Evolutionary conservation across 2,329 filamentous ascomycete genomes (phyloP).

Genomic region (Alternaria gansuensis): DNA sequence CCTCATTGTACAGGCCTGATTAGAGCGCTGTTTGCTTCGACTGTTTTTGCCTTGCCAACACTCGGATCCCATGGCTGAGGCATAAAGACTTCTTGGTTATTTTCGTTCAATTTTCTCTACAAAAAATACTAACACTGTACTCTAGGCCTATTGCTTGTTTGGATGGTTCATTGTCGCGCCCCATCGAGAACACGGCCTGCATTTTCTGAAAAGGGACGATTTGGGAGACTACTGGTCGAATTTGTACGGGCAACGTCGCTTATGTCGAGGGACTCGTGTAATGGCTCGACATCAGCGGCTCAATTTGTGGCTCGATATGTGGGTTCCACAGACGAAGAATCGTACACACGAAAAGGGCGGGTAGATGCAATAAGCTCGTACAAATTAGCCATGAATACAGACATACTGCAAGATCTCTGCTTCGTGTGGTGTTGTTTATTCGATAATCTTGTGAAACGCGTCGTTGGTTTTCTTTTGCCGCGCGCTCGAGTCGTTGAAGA

Average conservation of each 20-base stretch:
- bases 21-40: too few species aligned
- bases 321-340: slow-evolving; percentile 22
- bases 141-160: slow-evolving; percentile 20
- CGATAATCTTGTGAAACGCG: slow-evolving; percentile 39
- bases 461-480: slow-evolving; percentile 27
- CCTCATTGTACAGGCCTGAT: too few species aligned
- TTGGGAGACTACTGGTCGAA: slow-evolving; percentile 27
- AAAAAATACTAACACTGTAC: background rate
- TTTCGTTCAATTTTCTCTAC: too few species aligned
- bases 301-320: slow-evolving; percentile 26
- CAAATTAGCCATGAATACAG: slow-evolving; percentile 4
- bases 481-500: slow-evolving; percentile 27
- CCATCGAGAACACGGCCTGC: slow-evolving; percentile 16
- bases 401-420: slow-evolving; percentile 38
- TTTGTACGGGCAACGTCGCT: slow-evolving; percentile 14
- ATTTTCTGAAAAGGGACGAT: slow-evolving; percentile 16
- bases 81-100: too few species aligned
- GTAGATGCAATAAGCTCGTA: background rate
- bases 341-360: background rate
- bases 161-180: slow-evolving; percentile 23
- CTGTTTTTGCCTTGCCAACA: too few species aligned
- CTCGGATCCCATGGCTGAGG: too few species aligned
- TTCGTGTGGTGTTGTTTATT: slow-evolving; percentile 32
- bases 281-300: background rate
- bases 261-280: slow-evolving; percentile 4